Evolutionary conservation across 257 asterid genomes (phyloP), one percentile per base, ranked within the genome.

Genomic region (Ligustrum vulgare): DNA sequence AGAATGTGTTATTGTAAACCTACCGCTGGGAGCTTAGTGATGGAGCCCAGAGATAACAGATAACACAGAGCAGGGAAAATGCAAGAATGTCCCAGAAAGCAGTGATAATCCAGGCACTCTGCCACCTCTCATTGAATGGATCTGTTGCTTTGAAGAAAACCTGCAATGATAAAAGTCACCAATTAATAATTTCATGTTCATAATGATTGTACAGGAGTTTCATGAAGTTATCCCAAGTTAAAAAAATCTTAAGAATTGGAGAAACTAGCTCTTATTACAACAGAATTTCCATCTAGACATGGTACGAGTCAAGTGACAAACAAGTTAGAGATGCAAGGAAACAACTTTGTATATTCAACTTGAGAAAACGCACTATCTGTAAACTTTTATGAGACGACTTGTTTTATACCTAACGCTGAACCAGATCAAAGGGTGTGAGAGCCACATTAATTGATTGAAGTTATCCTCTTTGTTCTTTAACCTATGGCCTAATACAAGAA

Each of bases 51-150:
- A 95, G 96, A 84, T 83, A 91, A 82, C 99, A 95, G 83, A 95
- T 95, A 70, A 95, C 97, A 78, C 91, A 76, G 20, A 93, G 96
- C 82, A 95, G 79, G 56, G 87, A 88, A 71, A 95, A 83, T 47
- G 94, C 90, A 69, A 95, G 89, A 78, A 95, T 81, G 85, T 95
- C 98, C 99, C 99, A 95, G 87, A 93, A 95, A 75, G 99, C 97
- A 72, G 92, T 86, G 85, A 95, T 84, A 75, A 93, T 90, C 99
- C 98, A 95, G 62, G 97, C 97, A 78, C 89, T 88, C 83, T 87
- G 94, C 99, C 99, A 95, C 81, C 90, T 89, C 85, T 95, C 99
- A 45, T 93, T 95, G 86, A 91, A 95, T 79, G 99, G 98, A 82
- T 95, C 98, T 60, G 97, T 89, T 74, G 97, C 96, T 90, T 95